Conservation (phyloP, 2,329 filamentous ascomycete species). For the Penicillium sp. region DNA sequence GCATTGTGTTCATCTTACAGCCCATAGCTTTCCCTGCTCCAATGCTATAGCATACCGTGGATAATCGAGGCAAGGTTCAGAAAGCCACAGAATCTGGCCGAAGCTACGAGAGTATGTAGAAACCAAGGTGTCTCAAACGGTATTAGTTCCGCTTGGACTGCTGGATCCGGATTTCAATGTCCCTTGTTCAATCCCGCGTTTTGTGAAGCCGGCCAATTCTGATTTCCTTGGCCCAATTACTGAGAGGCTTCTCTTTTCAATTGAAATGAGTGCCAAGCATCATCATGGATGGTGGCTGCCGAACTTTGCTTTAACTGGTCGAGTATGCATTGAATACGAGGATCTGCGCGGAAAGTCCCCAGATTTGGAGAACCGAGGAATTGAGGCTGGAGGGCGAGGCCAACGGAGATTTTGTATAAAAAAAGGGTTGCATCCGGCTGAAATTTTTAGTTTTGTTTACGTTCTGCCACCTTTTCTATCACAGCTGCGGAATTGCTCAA, state of each 20-base stretch:
- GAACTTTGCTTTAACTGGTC: not conserved
- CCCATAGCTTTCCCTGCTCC: not conserved
- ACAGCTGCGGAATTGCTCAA: not conserved
- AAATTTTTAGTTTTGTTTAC: not conserved
- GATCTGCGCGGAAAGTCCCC: constrained; percentile 10
- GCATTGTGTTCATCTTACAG: not conserved
- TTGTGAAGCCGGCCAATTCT: too few species aligned
- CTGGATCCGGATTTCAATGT: not conserved
- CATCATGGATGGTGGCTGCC: constrained; percentile 1
- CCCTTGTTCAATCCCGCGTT: not conserved
- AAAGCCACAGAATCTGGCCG: too few species aligned
- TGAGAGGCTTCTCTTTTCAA: not conserved
- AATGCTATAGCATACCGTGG: too few species aligned
- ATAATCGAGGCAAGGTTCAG: too few species aligned
- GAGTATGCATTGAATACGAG: constrained; percentile 9
- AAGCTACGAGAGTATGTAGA: too few species aligned
- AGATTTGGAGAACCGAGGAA: constrained; percentile 6
- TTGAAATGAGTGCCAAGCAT: not conserved
- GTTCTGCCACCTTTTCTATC: not conserved
- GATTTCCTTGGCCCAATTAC: not conserved
- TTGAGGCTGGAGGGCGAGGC: not conserved
- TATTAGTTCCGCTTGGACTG: too few species aligned
- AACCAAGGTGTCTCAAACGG: not conserved
- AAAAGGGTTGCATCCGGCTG: constrained; percentile 15
- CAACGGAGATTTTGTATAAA: not conserved